Evolutionary conservation across 805 yeast species (phyloP).

Genomic region (Wickerhamomyces bisporus): DNA sequence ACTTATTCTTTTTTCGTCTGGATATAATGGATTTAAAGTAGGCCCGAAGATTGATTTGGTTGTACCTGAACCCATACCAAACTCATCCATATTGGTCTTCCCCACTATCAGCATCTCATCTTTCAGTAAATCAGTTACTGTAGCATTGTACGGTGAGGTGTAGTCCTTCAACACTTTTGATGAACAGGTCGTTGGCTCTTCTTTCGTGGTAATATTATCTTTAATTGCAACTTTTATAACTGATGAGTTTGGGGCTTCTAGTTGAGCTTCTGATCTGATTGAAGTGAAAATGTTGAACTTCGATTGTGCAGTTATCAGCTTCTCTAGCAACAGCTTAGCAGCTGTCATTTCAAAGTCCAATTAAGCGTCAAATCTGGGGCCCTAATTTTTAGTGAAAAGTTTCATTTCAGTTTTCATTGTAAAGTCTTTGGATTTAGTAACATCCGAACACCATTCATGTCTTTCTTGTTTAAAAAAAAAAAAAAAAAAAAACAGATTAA

Average conservation of each 20-base stretch:
- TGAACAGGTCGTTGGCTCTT: slow-evolving; percentile 72
- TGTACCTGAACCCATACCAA: slow-evolving; percentile 91
- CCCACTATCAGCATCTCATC: slow-evolving; percentile 58
- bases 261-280: slow-evolving; percentile 19
- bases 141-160: slow-evolving; percentile 75
- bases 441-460: too few species aligned
- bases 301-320: slow-evolving; percentile 20
- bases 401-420: too few species aligned
- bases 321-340: slow-evolving; percentile 5
- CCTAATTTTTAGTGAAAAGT: too few species aligned
- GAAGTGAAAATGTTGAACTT: slow-evolving; percentile 39
- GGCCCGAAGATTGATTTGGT: slow-evolving; percentile 53
- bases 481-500: neutral
- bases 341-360: slow-evolving; percentile 8
- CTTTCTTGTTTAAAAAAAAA: too few species aligned
- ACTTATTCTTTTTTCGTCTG: slow-evolving; percentile 36
- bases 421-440: too few species aligned
- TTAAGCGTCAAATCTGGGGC: neutral
- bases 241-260: neutral
- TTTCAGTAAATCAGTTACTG: slow-evolving; percentile 54
- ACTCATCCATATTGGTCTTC: slow-evolving; percentile 91
- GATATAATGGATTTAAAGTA: slow-evolving; percentile 47
- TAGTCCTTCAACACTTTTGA: slow-evolving; percentile 59
- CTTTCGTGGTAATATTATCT: slow-evolving; percentile 72
- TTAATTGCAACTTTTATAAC: slow-evolving; percentile 47